Percentiles rank a stretch among this genome's conserved stretches.
Evolutionary conservation across 345 rosid species (phyloP).

Genomic region (Adansonia digitata): DNA sequence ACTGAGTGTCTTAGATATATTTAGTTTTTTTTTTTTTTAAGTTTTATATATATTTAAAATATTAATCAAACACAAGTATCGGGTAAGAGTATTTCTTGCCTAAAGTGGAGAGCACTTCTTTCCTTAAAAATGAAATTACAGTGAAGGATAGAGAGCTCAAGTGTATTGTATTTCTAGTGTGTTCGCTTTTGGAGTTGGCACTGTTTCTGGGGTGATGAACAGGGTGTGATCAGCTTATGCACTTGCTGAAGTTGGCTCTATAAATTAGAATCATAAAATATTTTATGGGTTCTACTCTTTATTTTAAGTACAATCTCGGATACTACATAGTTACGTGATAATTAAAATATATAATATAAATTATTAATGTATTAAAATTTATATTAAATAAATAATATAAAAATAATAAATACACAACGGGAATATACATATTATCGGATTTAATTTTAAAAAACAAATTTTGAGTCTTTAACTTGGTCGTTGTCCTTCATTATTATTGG

Average conservation of each 20-base stretch:
- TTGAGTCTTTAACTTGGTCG: neutral
- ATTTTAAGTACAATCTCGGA: too few relatives aligned
- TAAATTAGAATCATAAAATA: neutral
- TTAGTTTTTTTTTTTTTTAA: neutral
- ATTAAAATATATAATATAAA: too few relatives aligned
- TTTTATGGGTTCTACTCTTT: too few relatives aligned
- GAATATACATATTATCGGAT: too few relatives aligned
- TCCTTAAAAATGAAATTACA: neutral
- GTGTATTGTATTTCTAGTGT: neutral
- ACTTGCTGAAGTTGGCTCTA: neutral
- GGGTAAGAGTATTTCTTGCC: neutral
- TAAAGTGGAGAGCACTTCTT: slow-evolving; percentile 16
- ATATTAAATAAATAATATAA: too few relatives aligned
- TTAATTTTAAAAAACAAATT: neutral
- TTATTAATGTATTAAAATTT: too few relatives aligned
- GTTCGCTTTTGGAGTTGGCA: neutral
- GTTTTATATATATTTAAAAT: too few relatives aligned
- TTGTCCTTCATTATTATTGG: neutral
- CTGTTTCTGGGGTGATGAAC: neutral
- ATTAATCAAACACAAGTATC: too few relatives aligned
- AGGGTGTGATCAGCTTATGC: neutral
- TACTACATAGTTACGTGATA: too few relatives aligned
- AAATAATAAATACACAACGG: too few relatives aligned
- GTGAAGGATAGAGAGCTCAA: slow-evolving; percentile 19
- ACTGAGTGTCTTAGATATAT: too few relatives aligned